Percentiles rank a stretch among this genome's conserved stretches.
Evolutionary conservation across 148 eudicot genomes (phyloP).

Genomic region (Rhododendron henanense): DNA sequence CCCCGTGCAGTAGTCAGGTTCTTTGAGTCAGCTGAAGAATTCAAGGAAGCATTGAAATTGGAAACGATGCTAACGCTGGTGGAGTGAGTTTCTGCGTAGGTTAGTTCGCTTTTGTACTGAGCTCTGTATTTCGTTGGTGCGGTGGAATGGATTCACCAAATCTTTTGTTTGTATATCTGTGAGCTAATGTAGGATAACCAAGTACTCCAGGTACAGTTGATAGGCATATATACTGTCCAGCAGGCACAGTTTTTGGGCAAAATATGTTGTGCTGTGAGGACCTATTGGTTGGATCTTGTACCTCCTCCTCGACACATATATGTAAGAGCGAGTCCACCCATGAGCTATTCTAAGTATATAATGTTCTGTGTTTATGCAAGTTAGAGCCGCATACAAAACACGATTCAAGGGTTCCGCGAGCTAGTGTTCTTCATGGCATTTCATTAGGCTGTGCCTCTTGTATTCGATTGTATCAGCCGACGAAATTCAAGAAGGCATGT

Average conservation of each 20-base stretch:
- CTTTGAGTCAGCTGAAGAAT: neutral
- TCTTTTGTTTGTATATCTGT: neutral
- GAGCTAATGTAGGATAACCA: neutral
- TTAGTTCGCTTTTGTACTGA: neutral
- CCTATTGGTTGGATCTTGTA: neutral
- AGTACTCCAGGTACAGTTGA: neutral
- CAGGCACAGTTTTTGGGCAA: neutral
- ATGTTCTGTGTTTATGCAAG: too few relatives aligned
- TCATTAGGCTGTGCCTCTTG: neutral
- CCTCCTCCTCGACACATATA: too few relatives aligned
- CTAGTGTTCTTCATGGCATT: neutral
- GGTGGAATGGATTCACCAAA: neutral
- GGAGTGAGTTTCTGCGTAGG: neutral
- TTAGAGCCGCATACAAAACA: too few relatives aligned
- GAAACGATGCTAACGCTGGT: neutral
- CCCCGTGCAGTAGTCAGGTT: neutral
- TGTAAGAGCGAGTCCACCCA: too few relatives aligned
- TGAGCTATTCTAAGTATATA: too few relatives aligned
- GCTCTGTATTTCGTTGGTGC: neutral
- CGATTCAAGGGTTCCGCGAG: neutral
- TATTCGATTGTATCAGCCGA: neutral
- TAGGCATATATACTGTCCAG: neutral
- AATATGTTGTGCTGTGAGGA: neutral
- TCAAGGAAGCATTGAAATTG: neutral
- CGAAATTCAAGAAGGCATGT: neutral